A percentile compares a stretch with the other conserved stretches of the same genome.
phyloP scores from a whole-genome alignment of 768 basidiomycete species.

The Collybia nuda region DNA sequence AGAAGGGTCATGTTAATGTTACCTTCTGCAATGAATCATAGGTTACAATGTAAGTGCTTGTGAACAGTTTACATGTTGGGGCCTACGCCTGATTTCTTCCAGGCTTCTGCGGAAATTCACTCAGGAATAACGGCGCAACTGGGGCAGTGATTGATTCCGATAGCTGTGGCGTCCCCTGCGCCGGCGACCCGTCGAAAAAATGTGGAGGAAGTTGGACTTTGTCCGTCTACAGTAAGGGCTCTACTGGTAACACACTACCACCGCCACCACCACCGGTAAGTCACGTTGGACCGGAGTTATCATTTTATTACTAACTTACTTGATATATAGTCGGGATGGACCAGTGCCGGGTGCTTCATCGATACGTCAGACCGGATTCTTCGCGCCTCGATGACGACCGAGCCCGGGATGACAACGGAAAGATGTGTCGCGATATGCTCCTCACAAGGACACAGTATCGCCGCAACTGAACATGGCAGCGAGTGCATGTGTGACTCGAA shows the following conservation, averaged over 20 bases:
- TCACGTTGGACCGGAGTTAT: neutral
- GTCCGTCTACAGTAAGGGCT: conserved; percentile 15
- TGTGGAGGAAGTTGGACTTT: conserved; percentile 17
- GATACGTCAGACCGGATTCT: conserved; percentile 29
- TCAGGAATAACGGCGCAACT: conserved; percentile 30
- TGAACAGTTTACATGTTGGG: neutral
- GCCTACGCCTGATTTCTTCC: neutral
- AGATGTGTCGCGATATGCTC: conserved; percentile 27
- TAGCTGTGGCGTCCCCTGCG: conserved; percentile 19
- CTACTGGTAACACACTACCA: neutral
- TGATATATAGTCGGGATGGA: conserved; percentile 18
- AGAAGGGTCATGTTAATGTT: too few relatives aligned
- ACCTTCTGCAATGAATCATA: neutral
- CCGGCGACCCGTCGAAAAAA: conserved; percentile 11
- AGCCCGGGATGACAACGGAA: conserved; percentile 27
- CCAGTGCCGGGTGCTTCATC: conserved; percentile 29
- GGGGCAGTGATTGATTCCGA: conserved; percentile 18
- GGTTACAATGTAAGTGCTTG: conserved; percentile 11
- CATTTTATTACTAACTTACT: neutral
- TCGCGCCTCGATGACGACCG: conserved; percentile 16
- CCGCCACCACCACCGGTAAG: neutral
- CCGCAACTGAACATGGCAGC: conserved; percentile 31
- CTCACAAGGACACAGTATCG: conserved; percentile 25
- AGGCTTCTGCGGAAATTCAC: conserved; percentile 26
- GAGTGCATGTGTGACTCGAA: conserved; percentile 35